Evolutionary conservation across 768 basidiomycete species (phyloP).

Genomic region (Plicaturopsis crispa): DNA sequence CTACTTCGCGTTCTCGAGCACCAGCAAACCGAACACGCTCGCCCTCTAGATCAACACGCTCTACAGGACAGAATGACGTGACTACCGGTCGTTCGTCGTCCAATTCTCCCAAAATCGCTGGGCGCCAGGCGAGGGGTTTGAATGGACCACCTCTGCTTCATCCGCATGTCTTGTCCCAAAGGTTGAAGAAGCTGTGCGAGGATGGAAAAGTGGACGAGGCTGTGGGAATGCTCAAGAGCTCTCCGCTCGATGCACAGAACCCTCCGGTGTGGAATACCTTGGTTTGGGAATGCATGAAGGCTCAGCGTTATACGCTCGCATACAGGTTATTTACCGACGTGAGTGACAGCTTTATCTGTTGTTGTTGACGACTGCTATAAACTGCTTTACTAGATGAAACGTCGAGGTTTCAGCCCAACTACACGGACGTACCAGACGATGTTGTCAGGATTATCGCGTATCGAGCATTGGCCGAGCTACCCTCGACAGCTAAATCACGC

Average conservation of each 20-base stretch:
- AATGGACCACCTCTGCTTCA: conserved; percentile 41
- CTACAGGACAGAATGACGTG: conserved; percentile 1
- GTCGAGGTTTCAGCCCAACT: conserved; percentile 68
- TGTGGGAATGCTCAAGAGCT: conserved; percentile 54
- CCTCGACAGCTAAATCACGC: conserved; percentile 57
- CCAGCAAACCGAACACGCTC: too few species aligned
- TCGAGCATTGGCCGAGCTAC: conserved; percentile 52
- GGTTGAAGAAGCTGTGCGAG: conserved; percentile 52
- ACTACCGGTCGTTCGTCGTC: too few species aligned
- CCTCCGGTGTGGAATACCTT: conserved; percentile 74
- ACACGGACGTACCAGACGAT: conserved; percentile 63
- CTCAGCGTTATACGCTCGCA: conserved; percentile 46
- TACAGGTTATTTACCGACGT: conserved; percentile 70
- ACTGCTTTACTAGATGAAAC: conserved; percentile 59
- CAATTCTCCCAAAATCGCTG: too few species aligned
- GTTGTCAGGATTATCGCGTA: conserved; percentile 53
- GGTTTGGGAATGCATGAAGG: conserved; percentile 57
- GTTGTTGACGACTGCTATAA: not conserved
- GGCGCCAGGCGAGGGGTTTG: not conserved
- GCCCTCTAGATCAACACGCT: conserved; percentile 1
- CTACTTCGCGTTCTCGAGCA: too few species aligned
- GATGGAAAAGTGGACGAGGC: conserved; percentile 54
- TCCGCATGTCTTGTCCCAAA: conserved; percentile 52
- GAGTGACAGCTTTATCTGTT: conserved; percentile 16
- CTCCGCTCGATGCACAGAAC: conserved; percentile 71